These are phyloP conservation scores for Dicorynia guianensis DNA, from an alignment of 306 rosid genomes.

Conservation along the genomic window DNA sequence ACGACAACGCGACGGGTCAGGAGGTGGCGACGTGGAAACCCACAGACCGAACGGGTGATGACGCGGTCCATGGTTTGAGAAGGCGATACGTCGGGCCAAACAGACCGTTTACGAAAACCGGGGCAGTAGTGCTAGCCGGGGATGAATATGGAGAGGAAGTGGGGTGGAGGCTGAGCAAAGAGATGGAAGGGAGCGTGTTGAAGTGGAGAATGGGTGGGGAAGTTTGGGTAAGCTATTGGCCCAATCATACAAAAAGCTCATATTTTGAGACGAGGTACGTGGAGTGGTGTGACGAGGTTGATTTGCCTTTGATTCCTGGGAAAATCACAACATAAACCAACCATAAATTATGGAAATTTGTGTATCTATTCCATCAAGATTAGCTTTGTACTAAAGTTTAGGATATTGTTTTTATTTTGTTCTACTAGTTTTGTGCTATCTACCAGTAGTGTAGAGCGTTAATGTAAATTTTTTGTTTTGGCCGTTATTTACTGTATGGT, in stretches of 20 bases:
- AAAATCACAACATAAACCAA: conserved; percentile 34
- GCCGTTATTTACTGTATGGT: too few relatives aligned
- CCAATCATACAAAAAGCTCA: conserved; percentile 57
- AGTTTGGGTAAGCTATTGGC: conserved; percentile 74
- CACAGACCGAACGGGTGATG: conserved; percentile 4
- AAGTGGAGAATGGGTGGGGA: conserved; percentile 94
- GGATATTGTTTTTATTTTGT: too few relatives aligned
- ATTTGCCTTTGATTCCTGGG: conserved; percentile 78
- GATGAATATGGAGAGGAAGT: conserved; percentile 80
- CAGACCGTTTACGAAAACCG: conserved; percentile 67
- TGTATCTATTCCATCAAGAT: too few relatives aligned
- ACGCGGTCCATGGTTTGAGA: conserved; percentile 39
- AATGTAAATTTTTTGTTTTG: too few relatives aligned
- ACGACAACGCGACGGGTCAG: conserved; percentile 62
- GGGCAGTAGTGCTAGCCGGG: conserved; percentile 76
- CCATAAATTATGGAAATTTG: too few relatives aligned
- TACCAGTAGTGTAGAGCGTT: too few relatives aligned
- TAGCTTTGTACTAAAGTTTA: too few relatives aligned
- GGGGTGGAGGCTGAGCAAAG: conserved; percentile 77
- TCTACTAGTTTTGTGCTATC: too few relatives aligned
- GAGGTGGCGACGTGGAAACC: conserved; percentile 64
- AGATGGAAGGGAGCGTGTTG: conserved; percentile 92
- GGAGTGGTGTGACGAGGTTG: conserved; percentile 98
- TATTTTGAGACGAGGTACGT: conserved; percentile 75
- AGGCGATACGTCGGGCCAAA: conserved; percentile 51